Percentiles rank a stretch among this genome's conserved stretches.
Conservation (phyloP, 75 land plant genomes). For the Gnetum montanum region DNA sequence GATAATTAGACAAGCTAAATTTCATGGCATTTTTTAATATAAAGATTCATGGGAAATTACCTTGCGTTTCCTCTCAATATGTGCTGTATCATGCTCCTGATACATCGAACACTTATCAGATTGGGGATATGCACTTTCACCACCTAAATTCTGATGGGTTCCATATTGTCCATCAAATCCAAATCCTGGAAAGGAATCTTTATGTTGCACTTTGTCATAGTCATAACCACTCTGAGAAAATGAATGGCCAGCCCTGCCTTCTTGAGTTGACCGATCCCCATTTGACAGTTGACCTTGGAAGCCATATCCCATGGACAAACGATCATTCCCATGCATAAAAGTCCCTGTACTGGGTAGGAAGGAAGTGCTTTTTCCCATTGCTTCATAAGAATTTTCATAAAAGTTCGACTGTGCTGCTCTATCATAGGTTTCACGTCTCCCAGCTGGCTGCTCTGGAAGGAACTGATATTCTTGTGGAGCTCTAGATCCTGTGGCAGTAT, state of each 20-base stretch:
- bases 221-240: constrained; percentile 17
- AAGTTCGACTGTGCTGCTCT: constrained; percentile 26
- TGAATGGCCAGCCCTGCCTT: constrained; percentile 19
- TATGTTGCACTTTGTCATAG: constrained; percentile 13
- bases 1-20: too few relatives aligned
- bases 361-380: constrained; percentile 14
- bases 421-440: constrained; percentile 48
- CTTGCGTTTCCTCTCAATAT: constrained; percentile 66
- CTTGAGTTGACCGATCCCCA: constrained; percentile 21
- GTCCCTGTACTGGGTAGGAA: constrained; percentile 12
- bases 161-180: constrained; percentile 22
- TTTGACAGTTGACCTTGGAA: constrained; percentile 24
- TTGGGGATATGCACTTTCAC: constrained; percentile 20
- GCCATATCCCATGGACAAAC: constrained; percentile 11
- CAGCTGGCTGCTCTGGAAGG: constrained; percentile 57
- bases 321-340: constrained; percentile 26
- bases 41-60: too few relatives aligned
- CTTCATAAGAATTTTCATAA: constrained; percentile 24
- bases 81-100: constrained; percentile 29
- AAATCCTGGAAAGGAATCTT: constrained; percentile 6
- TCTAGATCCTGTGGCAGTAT: constrained; percentile 23
- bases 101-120: constrained; percentile 22
- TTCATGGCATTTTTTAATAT: too few relatives aligned
- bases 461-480: constrained; percentile 62
- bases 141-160: constrained; percentile 15